phyloP scores from a whole-genome alignment of 176 grass and related monocot genomes.

The Raddia guianensis region DNA sequence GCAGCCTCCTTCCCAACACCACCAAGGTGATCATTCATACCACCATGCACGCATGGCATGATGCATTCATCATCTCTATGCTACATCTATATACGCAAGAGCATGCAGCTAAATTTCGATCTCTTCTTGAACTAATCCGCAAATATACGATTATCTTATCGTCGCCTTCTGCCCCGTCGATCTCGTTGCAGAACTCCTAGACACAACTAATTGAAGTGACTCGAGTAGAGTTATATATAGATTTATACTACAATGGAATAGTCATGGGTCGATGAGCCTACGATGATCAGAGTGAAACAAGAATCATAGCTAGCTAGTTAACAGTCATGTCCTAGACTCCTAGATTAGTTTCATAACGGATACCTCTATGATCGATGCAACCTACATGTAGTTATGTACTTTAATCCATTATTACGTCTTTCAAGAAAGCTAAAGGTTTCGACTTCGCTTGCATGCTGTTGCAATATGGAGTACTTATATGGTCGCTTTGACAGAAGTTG shows the following conservation, averaged over 20 bases:
- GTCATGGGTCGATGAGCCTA: neutral
- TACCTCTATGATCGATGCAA: neutral
- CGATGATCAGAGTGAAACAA: neutral
- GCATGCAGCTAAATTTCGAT: neutral
- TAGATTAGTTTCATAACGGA: neutral
- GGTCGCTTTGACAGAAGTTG: slow-evolving; percentile 20
- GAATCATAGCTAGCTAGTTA: neutral
- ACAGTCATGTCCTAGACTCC: neutral
- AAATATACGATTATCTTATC: neutral
- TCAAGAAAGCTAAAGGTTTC: neutral
- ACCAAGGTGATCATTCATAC: slow-evolving; percentile 64
- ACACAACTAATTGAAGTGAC: neutral
- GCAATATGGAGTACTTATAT: neutral
- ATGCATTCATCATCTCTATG: neutral
- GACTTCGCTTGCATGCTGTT: slow-evolving; percentile 12
- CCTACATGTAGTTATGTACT: neutral
- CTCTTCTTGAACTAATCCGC: neutral
- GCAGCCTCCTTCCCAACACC: slow-evolving; percentile 91
- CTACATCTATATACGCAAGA: neutral
- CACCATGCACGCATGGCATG: no score
- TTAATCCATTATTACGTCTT: slow-evolving; percentile 21
- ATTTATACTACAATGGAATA: slow-evolving; percentile 38
- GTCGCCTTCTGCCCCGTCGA: neutral
- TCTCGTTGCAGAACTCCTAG: neutral
- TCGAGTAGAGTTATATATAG: neutral